Base-by-base conservation (phyloP, 139 green algal genomes). In the Gonium pectorale region DNA sequence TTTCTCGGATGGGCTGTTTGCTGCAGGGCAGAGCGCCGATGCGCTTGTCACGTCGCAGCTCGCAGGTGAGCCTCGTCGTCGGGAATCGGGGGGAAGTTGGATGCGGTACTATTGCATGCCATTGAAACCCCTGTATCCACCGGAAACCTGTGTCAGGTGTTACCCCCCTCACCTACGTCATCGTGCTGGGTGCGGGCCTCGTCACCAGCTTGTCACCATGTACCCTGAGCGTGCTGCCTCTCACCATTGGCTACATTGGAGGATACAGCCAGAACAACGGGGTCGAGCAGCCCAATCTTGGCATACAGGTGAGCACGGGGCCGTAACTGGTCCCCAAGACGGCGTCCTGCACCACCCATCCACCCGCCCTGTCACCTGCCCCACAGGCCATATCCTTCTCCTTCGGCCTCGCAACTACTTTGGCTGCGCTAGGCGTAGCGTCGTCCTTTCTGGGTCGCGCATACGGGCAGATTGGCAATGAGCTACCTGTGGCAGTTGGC, bases 151-250 rank as follows among this genome's bases (percentile, higher is more conserved):
- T 67, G 15, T 62, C 79, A 92, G 90, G 87, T 22, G 82, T 98
- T 0, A 91, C 91, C 0, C 95, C 96, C 9, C 31, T 91, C 15
- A 96, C 89, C 4, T 95, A 95, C 81, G 56, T 87, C 2, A 80
- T 96, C 5, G 92, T 98, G 6, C 85, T 98, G 33, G 87, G 43
- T 3, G 97, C 97, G 0, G 97, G 97, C 11, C 88, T 99, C 67
- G 56, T 96, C 5, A 99, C 97, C 33, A 97, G 92, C 86, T 81
- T 99, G 21, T 99, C 96, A 3, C 97, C 97, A 2, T 99, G 96
- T 88, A 98, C 94, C 0, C 87, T 98, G 6, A 95, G 89, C 27
- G 94, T 98, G 56, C 89, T 98, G 75, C 96, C 96, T 0, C 87
- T 98, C 21, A 99, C 95, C 0, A 97, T 98, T 44, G 96, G 96